Evolutionary conservation across 163 green algal species (phyloP).

Genomic region (Volvox carteri): DNA sequence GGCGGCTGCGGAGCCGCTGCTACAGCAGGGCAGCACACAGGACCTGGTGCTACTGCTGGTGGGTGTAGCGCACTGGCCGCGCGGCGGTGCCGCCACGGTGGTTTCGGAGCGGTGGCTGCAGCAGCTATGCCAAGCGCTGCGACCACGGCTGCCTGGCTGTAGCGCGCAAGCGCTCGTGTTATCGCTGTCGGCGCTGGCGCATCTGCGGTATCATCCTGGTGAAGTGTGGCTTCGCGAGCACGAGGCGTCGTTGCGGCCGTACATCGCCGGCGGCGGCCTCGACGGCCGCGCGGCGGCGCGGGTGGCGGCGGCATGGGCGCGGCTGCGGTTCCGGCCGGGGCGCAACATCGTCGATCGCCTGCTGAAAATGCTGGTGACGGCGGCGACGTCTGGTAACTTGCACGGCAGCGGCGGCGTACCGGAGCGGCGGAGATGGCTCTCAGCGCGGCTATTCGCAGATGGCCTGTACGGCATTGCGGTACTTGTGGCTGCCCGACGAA

Average conservation of each 20-base stretch:
- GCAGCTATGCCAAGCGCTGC: conserved; percentile 2
- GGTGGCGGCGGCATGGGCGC: conserved; percentile 35
- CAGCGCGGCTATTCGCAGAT: conserved; percentile 34
- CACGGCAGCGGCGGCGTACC: neutral
- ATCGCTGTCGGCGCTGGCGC: neutral
- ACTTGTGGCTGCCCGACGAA: neutral
- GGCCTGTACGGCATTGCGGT: conserved; percentile 31
- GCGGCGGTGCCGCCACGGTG: neutral
- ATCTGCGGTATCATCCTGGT: neutral
- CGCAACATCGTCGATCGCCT: conserved; percentile 5
- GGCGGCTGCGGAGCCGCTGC: conserved; percentile 23
- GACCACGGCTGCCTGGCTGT: neutral
- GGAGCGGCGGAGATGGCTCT: neutral
- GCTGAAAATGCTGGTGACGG: neutral
- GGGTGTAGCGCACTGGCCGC: conserved; percentile 41
- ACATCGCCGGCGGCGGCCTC: neutral
- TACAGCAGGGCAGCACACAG: conserved; percentile 33
- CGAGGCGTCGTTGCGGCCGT: neutral
- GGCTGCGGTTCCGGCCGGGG: conserved; percentile 1
- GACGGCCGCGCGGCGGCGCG: conserved; percentile 25
- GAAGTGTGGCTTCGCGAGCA: conserved; percentile 11
- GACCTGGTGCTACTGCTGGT: conserved; percentile 45
- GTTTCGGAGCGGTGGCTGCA: conserved; percentile 20
- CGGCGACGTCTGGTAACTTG: neutral
- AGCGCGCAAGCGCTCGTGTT: conserved; percentile 15